These are phyloP conservation scores for Malus hybrid DNA, from an alignment of 331 rosid species.

Conservation along the genomic window DNA sequence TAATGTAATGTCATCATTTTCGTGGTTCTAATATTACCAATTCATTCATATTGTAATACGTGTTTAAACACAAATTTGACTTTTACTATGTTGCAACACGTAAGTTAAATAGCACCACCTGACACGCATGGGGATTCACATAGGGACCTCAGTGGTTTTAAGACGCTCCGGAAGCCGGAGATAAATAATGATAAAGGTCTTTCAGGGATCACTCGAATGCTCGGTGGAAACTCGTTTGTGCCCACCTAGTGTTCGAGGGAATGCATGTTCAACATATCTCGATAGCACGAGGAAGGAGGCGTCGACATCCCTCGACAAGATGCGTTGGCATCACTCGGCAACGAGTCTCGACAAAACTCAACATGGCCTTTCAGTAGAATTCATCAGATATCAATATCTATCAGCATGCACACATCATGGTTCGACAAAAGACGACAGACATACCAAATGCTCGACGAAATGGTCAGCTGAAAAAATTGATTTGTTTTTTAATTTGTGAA, in stretches of 20 bases:
- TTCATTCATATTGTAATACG: too few species aligned
- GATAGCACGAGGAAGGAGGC: accelerated
- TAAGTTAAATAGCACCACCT: too few species aligned
- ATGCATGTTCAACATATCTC: background rate
- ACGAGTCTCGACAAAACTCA: background rate
- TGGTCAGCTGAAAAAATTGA: background rate
- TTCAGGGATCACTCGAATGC: background rate
- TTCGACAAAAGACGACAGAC: too few species aligned
- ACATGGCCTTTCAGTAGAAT: background rate
- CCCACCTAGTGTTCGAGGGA: background rate
- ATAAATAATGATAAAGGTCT: background rate
- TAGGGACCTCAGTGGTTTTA: background rate
- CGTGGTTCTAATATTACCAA: too few species aligned
- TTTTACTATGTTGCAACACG: too few species aligned
- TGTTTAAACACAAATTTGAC: too few species aligned
- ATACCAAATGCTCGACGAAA: too few species aligned
- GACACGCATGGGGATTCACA: too few species aligned
- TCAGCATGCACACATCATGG: background rate
- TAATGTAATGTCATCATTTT: too few species aligned
- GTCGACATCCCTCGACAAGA: background rate
- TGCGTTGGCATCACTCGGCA: background rate
- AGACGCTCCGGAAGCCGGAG: background rate
- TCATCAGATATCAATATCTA: too few species aligned
- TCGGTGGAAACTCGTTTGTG: background rate
- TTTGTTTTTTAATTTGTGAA: background rate